Evolutionary conservation across 495 filamentous ascomycete genomes (phyloP).

Genomic region (Trichoderma reesei): DNA sequence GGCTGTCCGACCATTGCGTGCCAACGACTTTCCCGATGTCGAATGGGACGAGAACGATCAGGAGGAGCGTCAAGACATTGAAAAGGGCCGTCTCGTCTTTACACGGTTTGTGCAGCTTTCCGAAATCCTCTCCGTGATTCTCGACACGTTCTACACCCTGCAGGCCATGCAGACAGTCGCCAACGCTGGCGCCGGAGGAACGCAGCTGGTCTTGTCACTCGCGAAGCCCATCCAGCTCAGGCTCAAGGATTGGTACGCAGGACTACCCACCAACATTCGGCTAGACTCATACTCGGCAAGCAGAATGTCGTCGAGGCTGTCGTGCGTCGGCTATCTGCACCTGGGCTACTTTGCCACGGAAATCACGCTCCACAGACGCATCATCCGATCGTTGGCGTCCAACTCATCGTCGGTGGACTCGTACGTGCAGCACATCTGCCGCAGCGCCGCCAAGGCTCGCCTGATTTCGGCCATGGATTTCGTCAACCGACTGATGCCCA

Average conservation of each 20-base stretch:
- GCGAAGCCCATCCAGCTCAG: slow-evolving; percentile 79
- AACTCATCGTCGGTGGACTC: slow-evolving; percentile 36
- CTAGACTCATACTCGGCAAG: slow-evolving; percentile 47
- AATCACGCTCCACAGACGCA: slow-evolving; percentile 74
- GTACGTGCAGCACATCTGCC: slow-evolving; percentile 87
- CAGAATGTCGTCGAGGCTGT: slow-evolving; percentile 35
- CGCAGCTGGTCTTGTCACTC: slow-evolving; percentile 55
- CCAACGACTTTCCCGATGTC: slow-evolving; percentile 53
- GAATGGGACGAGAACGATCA: slow-evolving; percentile 44
- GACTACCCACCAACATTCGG: slow-evolving; percentile 51
- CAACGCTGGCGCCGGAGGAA: slow-evolving; percentile 42
- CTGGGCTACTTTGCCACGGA: slow-evolving; percentile 78
- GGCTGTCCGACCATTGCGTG: slow-evolving; percentile 49
- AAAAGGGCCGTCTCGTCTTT: slow-evolving; percentile 60
- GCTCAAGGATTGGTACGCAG: slow-evolving; percentile 70
- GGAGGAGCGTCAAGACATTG: slow-evolving; percentile 53
- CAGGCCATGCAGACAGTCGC: slow-evolving; percentile 45
- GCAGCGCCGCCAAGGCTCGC: slow-evolving; percentile 75
- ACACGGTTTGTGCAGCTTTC: slow-evolving; percentile 65
- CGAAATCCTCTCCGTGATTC: slow-evolving; percentile 64
- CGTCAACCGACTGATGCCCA: slow-evolving; percentile 60
- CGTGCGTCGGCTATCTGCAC: slow-evolving; percentile 64
- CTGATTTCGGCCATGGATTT: slow-evolving; percentile 72
- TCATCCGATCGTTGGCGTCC: slow-evolving; percentile 59
- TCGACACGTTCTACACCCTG: slow-evolving; percentile 71